Conservation (phyloP, 1,284 basidiomycete genomes). For the Papiliotrema terrestris region DNA sequence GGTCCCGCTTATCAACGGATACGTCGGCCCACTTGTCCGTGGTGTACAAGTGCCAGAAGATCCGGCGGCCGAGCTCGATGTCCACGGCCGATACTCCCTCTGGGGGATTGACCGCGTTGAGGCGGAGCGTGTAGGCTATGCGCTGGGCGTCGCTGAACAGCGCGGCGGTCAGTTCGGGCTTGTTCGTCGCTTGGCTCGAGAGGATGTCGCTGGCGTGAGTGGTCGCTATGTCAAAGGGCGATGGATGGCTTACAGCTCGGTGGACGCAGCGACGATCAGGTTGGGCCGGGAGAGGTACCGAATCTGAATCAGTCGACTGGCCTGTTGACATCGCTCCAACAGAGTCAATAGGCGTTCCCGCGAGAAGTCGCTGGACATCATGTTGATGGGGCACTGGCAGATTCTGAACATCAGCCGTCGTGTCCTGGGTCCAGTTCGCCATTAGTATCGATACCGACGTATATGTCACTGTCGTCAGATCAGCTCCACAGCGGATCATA, state of each 20-base stretch:
- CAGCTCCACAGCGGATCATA: neutral
- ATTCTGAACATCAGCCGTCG: slow-evolving; percentile 10
- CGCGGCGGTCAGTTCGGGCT: slow-evolving; percentile 12
- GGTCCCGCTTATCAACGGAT: neutral
- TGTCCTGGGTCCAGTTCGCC: too few species aligned
- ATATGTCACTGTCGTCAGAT: slow-evolving; percentile 17
- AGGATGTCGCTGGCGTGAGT: slow-evolving; percentile 9
- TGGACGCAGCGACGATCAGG: slow-evolving; percentile 15
- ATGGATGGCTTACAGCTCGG: slow-evolving; percentile 10
- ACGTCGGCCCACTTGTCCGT: slow-evolving; percentile 22
- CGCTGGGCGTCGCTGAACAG: slow-evolving; percentile 21
- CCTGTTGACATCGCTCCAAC: slow-evolving; percentile 18
- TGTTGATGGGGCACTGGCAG: slow-evolving; percentile 24
- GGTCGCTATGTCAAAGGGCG: neutral
- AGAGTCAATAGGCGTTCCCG: slow-evolving; percentile 16
- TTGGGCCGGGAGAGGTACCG: slow-evolving; percentile 14
- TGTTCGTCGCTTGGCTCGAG: slow-evolving; percentile 18
- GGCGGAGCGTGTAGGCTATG: slow-evolving; percentile 17
- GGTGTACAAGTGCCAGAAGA: slow-evolving; percentile 29
- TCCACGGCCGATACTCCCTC: slow-evolving; percentile 12
- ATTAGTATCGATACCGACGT: slow-evolving; percentile 11
- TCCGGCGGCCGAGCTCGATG: slow-evolving; percentile 17
- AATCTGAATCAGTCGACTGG: slow-evolving; percentile 19
- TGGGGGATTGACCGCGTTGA: slow-evolving; percentile 7
- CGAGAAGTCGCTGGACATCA: slow-evolving; percentile 17